Evolutionary conservation across 768 basidiomycete genomes (phyloP).

Genomic region (Ramaria sp.): DNA sequence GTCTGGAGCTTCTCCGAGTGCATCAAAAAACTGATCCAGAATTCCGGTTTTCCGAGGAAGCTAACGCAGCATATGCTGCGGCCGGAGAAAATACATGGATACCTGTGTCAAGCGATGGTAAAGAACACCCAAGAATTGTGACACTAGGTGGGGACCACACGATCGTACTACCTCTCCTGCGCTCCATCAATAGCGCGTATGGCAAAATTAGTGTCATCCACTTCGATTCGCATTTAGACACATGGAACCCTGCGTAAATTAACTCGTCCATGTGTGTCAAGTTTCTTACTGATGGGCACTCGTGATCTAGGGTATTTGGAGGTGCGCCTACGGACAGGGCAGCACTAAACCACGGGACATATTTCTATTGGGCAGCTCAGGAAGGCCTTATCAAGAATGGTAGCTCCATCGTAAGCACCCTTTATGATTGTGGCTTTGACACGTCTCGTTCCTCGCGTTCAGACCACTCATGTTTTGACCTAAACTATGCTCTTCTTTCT

Average conservation of each 20-base stretch:
- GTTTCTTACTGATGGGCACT: background rate
- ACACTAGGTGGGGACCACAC: slow-evolving; percentile 87
- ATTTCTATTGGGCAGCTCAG: slow-evolving; percentile 82
- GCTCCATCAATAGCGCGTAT: slow-evolving; percentile 68
- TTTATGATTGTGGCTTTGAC: slow-evolving; percentile 13
- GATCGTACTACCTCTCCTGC: slow-evolving; percentile 57
- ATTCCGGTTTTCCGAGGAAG: slow-evolving; percentile 4
- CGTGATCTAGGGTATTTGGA: slow-evolving; percentile 40
- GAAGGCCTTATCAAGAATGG: slow-evolving; percentile 74
- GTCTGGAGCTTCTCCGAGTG: slow-evolving; percentile 3
- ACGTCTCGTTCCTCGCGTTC: slow-evolving; percentile 12
- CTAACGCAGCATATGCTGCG: background rate
- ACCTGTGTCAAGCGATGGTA: slow-evolving; percentile 60
- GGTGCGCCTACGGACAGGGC: slow-evolving; percentile 63
- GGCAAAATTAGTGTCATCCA: slow-evolving; percentile 77
- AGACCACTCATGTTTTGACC: too few relatives aligned
- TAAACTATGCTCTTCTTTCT: too few relatives aligned
- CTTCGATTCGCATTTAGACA: slow-evolving; percentile 68
- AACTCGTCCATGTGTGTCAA: slow-evolving; percentile 11
- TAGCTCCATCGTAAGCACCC: slow-evolving; percentile 71
- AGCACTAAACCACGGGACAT: slow-evolving; percentile 79
- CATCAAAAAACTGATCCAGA: background rate
- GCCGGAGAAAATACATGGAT: slow-evolving; percentile 52
- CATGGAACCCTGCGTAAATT: slow-evolving; percentile 9
- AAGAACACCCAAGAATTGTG: slow-evolving; percentile 67